Evolutionary conservation across 305 asterid genomes (phyloP).

Genomic region (Solanum hybrid): DNA sequence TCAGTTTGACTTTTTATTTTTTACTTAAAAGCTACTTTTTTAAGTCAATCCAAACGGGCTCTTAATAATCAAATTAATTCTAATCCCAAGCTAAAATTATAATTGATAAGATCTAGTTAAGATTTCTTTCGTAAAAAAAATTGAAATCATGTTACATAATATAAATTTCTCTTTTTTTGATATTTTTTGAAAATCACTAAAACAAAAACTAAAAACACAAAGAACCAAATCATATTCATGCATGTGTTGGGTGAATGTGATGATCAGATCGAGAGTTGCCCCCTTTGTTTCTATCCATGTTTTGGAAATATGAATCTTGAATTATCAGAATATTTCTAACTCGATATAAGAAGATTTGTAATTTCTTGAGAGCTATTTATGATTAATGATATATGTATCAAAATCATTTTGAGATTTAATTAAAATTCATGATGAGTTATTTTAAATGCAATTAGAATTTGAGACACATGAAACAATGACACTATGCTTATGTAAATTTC

Average conservation of each 20-base stretch:
- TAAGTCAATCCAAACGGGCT: too few relatives aligned
- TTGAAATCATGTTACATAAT: background rate
- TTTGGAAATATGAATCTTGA: background rate
- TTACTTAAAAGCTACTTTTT: too few relatives aligned
- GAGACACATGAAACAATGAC: background rate
- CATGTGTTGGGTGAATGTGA: background rate
- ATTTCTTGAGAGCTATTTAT: background rate
- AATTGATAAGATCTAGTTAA: background rate
- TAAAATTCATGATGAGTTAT: background rate
- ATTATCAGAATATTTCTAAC: background rate
- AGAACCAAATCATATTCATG: background rate
- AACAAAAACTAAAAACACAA: background rate
- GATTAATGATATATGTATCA: background rate
- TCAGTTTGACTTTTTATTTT: too few relatives aligned
- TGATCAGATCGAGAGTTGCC: background rate
- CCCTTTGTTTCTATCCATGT: rapidly evolving
- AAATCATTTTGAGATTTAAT: background rate
- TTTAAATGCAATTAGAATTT: background rate
- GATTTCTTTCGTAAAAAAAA: background rate
- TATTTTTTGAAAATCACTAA: background rate
- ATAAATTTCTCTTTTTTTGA: background rate
- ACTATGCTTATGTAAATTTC: background rate
- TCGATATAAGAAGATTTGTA: background rate
- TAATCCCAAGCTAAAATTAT: background rate
- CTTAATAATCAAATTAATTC: background rate